Percentiles rank a stretch among this genome's conserved stretches.
phyloP scores from a whole-genome alignment of 352 stramenopile genomes.

The Phytophthora fragariaefolia region DNA sequence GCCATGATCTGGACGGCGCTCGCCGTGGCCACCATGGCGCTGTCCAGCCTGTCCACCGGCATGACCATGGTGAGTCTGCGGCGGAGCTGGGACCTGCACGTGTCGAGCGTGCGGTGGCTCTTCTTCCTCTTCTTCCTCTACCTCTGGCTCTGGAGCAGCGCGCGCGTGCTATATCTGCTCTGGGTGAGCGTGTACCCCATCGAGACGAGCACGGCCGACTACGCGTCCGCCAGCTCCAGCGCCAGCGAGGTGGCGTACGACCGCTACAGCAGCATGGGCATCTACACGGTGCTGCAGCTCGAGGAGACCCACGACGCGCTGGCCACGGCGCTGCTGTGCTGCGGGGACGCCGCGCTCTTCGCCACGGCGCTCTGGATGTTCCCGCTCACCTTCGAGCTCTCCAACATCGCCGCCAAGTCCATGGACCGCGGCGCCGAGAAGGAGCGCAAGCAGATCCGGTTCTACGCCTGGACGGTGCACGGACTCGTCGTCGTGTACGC shows the following conservation, averaged over 20 bases:
- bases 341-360: constrained; percentile 50
- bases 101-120: constrained; percentile 66
- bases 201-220: constrained; percentile 25
- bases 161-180: constrained; percentile 50
- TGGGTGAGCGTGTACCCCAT: constrained; percentile 46
- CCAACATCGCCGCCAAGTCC: constrained; percentile 54
- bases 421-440: constrained; percentile 58
- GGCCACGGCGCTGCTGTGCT: constrained; percentile 40
- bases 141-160: constrained; percentile 46
- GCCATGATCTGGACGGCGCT: constrained; percentile 49
- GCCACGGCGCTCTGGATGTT: constrained; percentile 59
- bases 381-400: constrained; percentile 52
- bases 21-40: constrained; percentile 37
- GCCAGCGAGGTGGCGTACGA: constrained; percentile 36
- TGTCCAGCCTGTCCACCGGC: constrained; percentile 47
- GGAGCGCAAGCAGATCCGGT: constrained; percentile 46
- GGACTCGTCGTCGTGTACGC: constrained; percentile 39
- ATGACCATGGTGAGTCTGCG: constrained; percentile 52
- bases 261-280: constrained; percentile 50
- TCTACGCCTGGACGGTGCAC: constrained; percentile 41
- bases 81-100: constrained; percentile 52
- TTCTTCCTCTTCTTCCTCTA: constrained; percentile 71
- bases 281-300: constrained; percentile 49
- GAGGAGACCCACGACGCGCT: constrained; percentile 40
- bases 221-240: constrained; percentile 26